These are phyloP conservation scores for Pyronema omphalodes DNA, from an alignment of 495 filamentous ascomycete genomes.

Conservation along the genomic window DNA sequence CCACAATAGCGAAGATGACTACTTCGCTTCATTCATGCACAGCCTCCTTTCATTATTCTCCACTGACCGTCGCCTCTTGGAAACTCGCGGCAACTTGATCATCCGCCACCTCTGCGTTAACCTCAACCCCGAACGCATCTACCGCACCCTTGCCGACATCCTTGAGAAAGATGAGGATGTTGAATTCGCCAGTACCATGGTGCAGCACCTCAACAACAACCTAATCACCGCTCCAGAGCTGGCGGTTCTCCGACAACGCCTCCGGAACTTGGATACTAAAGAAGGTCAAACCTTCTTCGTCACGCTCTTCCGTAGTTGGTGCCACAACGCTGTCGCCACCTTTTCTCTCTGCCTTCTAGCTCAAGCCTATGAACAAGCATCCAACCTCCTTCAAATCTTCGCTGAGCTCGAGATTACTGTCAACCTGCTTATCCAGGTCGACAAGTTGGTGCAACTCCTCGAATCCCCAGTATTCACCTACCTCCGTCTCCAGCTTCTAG, in stretches of 20 bases:
- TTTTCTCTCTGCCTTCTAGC: conserved; percentile 92
- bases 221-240: conserved; percentile 93
- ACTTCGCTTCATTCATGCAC: conserved; percentile 97
- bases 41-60: conserved; percentile 88
- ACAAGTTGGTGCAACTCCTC: conserved; percentile 92
- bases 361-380: conserved; percentile 96
- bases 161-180: conserved; percentile 96
- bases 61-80: conserved; percentile 75
- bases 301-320: conserved; percentile 88
- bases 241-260: conserved; percentile 69
- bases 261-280: conserved; percentile 79
- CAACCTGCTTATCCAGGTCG: conserved; percentile 95
- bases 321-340: conserved; percentile 94
- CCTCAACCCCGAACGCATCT: conserved; percentile 85
- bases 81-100: conserved; percentile 86
- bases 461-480: conserved; percentile 98
- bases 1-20: conserved; percentile 85
- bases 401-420: conserved; percentile 98
- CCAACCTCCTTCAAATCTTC: conserved; percentile 90
- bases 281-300: conserved; percentile 94
- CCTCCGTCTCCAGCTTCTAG: conserved; percentile 89
- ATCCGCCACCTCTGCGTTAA: conserved; percentile 89
- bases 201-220: conserved; percentile 98
- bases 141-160: conserved; percentile 87
- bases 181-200: conserved; percentile 98